phyloP scores from a whole-genome alignment of 768 basidiomycete species.

The Mycena indigotica region DNA sequence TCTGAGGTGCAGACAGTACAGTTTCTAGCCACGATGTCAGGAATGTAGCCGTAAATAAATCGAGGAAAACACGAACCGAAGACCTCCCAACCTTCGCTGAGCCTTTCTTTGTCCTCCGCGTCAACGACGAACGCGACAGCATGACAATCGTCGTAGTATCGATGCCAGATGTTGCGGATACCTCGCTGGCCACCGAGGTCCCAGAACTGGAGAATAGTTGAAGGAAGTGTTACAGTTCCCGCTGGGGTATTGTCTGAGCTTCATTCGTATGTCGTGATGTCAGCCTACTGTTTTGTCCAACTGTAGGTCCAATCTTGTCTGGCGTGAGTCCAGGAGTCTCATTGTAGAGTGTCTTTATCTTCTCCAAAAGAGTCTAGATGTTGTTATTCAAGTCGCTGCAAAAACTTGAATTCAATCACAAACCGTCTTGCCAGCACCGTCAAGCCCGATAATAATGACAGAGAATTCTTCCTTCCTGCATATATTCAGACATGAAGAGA shows the following conservation, averaged over 20 bases:
- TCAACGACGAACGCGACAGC: conserved; percentile 96
- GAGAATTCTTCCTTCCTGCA: conserved; percentile 86
- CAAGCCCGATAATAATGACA: conserved; percentile 91
- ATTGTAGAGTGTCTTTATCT: conserved; percentile 91
- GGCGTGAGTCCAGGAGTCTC: conserved; percentile 84
- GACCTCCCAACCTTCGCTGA: conserved; percentile 95
- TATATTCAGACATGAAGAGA: not conserved
- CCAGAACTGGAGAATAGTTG: conserved; percentile 94
- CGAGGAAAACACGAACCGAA: conserved; percentile 67
- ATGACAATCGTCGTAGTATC: conserved; percentile 96
- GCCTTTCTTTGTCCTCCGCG: conserved; percentile 83
- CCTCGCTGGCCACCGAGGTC: conserved; percentile 95
- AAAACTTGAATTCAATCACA: conserved; percentile 4
- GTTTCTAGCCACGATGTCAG: conserved; percentile 52
- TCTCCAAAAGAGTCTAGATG: conserved; percentile 82
- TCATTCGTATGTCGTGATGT: too few species aligned
- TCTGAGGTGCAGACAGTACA: conserved; percentile 86
- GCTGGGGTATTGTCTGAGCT: too few species aligned
- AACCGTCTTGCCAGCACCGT: conserved; percentile 91
- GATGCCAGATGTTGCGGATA: conserved; percentile 91
- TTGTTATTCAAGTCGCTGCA: conserved; percentile 6
- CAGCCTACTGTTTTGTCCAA: conserved; percentile 92
- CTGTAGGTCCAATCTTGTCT: conserved; percentile 93
- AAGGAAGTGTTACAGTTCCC: conserved; percentile 91
- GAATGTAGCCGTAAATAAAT: conserved; percentile 16